phyloP scores from a whole-genome alignment of 495 filamentous ascomycete genomes.

The Cercophora sp. region DNA sequence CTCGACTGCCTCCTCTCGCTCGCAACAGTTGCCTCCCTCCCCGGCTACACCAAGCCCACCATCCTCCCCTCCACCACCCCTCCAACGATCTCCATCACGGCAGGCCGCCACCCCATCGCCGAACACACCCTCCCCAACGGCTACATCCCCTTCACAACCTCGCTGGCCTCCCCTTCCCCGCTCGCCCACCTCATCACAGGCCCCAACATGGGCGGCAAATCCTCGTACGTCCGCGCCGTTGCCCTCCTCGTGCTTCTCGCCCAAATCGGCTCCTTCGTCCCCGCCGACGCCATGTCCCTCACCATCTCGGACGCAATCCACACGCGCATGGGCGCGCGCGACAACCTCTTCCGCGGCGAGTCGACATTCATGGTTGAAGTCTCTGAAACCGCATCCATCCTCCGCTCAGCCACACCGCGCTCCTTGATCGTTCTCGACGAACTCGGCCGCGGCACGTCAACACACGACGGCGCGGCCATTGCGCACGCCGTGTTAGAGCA shows the following conservation, averaged over 20 bases:
- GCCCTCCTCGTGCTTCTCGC: slow-evolving; percentile 91
- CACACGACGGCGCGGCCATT: slow-evolving; percentile 95
- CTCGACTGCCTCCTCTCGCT: slow-evolving; percentile 90
- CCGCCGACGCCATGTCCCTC: slow-evolving; percentile 66
- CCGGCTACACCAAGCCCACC: slow-evolving; percentile 84
- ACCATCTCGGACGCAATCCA: slow-evolving; percentile 89
- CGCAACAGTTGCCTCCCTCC: slow-evolving; percentile 74
- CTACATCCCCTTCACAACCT: slow-evolving; percentile 90
- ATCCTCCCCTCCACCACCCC: slow-evolving; percentile 58
- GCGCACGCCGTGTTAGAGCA: slow-evolving; percentile 86
- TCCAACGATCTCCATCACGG: slow-evolving; percentile 64
- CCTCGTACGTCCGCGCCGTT: slow-evolving; percentile 85
- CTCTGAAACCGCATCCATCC: slow-evolving; percentile 82
- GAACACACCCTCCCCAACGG: slow-evolving; percentile 81
- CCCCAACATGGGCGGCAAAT: slow-evolving; percentile 99
- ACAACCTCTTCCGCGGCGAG: slow-evolving; percentile 94
- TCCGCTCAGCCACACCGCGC: slow-evolving; percentile 77
- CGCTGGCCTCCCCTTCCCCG: slow-evolving; percentile 54
- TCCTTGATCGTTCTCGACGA: slow-evolving; percentile 93
- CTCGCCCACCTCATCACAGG: slow-evolving; percentile 88
- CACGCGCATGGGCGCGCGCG: slow-evolving; percentile 94
- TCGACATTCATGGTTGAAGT: slow-evolving; percentile 98
- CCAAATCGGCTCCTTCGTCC: slow-evolving; percentile 92
- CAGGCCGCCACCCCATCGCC: slow-evolving; percentile 92
- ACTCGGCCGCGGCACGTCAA: slow-evolving; percentile 85